phyloP scores from a whole-genome alignment of 2,329 filamentous ascomycete species.

The Blumeria hordei region DNA sequence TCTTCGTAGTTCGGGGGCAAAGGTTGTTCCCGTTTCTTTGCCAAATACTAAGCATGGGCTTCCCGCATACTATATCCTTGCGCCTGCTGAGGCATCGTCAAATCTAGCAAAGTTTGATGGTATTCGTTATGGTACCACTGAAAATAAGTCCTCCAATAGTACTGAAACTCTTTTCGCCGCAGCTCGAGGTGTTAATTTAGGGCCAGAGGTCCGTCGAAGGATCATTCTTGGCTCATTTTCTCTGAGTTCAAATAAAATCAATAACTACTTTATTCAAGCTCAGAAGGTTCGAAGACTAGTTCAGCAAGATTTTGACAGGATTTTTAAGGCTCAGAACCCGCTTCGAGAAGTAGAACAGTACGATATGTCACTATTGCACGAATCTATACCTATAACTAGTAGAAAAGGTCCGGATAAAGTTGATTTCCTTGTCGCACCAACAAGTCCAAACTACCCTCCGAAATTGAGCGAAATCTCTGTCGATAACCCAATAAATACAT shows the following conservation, averaged over 20 bases:
- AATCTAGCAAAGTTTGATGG: constrained; percentile 96
- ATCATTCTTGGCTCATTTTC: constrained; percentile 81
- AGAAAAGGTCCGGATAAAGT: constrained; percentile 39
- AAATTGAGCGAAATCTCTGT: constrained; percentile 29
- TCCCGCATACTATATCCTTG: constrained; percentile 85
- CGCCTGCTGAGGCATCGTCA: constrained; percentile 81
- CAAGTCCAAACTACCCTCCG: constrained; percentile 55
- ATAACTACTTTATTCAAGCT: constrained; percentile 92
- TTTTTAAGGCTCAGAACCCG: constrained; percentile 48
- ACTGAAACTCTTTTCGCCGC: constrained; percentile 50
- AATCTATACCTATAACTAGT: constrained; percentile 24
- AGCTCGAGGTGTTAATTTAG: constrained; percentile 53
- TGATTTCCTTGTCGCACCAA: constrained; percentile 73
- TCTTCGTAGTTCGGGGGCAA: constrained; percentile 41
- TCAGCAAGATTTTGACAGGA: constrained; percentile 61
- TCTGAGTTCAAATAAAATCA: constrained; percentile 68
- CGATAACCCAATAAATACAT: constrained; percentile 42
- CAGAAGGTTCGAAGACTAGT: constrained; percentile 70
- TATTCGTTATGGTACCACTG: constrained; percentile 50
- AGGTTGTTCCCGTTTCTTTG: constrained; percentile 51
- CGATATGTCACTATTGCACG: constrained; percentile 34
- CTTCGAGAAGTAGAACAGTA: constrained; percentile 30
- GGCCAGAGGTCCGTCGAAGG: constrained; percentile 61
- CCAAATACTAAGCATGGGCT: constrained; percentile 68
- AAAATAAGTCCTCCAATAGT: constrained; percentile 13